These are phyloP conservation scores for Omphalea diandra DNA, from an alignment of 441 rosid species.

Conservation along the genomic window DNA sequence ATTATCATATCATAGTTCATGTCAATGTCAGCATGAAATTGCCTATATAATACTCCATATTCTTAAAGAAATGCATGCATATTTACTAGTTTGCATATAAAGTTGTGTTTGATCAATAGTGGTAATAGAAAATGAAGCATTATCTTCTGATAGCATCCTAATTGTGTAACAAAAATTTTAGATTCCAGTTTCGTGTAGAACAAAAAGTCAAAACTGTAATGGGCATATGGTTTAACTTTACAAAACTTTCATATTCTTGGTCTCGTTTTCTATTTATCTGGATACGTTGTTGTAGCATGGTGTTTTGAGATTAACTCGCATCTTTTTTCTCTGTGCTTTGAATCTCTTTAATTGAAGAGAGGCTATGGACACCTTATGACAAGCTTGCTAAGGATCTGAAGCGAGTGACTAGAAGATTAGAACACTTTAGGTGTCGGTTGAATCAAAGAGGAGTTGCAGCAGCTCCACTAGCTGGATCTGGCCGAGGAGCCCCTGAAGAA, in stretches of 20 bases:
- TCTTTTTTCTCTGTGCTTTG: not conserved
- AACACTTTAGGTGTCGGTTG: conserved; percentile 68
- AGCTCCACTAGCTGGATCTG: conserved; percentile 50
- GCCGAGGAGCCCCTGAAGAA: conserved; percentile 46
- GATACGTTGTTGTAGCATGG: not conserved
- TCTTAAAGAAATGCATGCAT: not conserved
- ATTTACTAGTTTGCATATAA: not conserved
- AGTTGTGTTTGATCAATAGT: not conserved
- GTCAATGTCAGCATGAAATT: not conserved
- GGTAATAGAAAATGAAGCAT: not conserved
- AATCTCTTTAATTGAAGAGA: conserved; percentile 38
- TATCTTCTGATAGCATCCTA: not conserved
- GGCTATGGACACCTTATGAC: conserved; percentile 61
- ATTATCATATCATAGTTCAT: not conserved
- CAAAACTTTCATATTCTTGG: not conserved
- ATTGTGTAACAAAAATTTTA: not conserved
- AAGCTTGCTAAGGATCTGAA: conserved; percentile 44
- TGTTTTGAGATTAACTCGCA: not conserved
- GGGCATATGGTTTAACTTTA: not conserved
- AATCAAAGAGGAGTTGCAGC: conserved; percentile 77
- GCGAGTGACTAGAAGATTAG: conserved; percentile 41
- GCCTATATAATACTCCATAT: not conserved
- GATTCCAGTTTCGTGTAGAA: not conserved
- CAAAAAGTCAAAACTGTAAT: too few species aligned
- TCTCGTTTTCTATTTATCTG: not conserved